Percentiles rank a stretch among this genome's conserved stretches.
Conservation (phyloP, 257 asterid genomes). For the Euphrasia confusa region DNA sequence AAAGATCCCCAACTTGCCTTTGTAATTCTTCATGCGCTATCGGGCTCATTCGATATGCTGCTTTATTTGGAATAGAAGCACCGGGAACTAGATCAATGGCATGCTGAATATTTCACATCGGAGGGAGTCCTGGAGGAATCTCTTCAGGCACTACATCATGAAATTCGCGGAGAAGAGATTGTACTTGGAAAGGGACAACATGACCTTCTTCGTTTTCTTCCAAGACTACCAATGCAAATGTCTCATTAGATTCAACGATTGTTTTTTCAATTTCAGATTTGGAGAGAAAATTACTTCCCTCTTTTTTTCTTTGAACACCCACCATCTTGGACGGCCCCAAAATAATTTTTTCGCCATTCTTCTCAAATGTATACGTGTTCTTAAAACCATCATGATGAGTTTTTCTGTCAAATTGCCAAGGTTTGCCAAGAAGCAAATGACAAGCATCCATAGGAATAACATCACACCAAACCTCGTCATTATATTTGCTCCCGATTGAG, state of each 20-base stretch:
- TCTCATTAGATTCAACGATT: neutral
- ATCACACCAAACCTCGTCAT: constrained; percentile 20
- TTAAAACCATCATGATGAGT: neutral
- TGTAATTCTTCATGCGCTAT: no score
- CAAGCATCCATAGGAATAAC: constrained; percentile 21
- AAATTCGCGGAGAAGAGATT: no score
- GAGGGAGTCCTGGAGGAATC: no score
- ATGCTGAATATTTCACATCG: no score
- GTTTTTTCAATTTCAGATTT: neutral
- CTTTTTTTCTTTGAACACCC: neutral
- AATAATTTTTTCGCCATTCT: neutral
- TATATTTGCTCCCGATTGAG: neutral
- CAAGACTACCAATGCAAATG: neutral
- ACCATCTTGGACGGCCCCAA: neutral
- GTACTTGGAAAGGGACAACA: no score
- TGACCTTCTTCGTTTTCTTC: neutral
- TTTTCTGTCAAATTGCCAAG: neutral
- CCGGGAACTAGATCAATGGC: no score
- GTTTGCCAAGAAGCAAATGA: constrained; percentile 12
- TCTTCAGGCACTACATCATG: no score
- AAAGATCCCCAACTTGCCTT: no score
- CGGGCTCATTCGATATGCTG: no score
- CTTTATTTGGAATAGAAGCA: no score
- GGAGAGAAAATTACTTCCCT: no score
- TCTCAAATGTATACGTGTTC: neutral